Base-by-base conservation (phyloP, 805 yeast species). In the Candida stauntonica region DNA sequence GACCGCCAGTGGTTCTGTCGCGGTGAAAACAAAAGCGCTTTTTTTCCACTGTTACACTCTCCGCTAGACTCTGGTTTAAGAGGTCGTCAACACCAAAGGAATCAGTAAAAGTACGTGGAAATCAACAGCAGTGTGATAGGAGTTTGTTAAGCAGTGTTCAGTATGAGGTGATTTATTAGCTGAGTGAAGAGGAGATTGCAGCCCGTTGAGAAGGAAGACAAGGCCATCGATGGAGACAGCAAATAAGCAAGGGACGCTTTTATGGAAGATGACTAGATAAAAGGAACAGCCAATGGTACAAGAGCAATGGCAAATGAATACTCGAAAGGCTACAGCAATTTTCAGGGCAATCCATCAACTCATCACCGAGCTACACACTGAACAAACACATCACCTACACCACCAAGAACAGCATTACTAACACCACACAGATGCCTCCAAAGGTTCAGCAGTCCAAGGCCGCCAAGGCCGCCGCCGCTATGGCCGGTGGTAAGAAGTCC, bases 401-500 rank as follows among this genome's bases (percentile, higher is more conserved):
- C n/a, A 13, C 18, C 7, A 28, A 6, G 14, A 12, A 28, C n/a
- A 6, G 9, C 7, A 7, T n/a, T 48, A 54, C 57, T 51, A 52
- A 51, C 55, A 41, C 14, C 12, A 15, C 34, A 60, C 75, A 81
- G 73, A 87, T 91, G 97, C 96, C 97, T 75, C 96, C 96, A 80
- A 91, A 91, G 79, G 78, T 86, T 77, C 97, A 91, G 82, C 89
- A 87, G 75, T 84, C 96, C 67, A 91, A 91, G 80, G 97, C 97
- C 75, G 97, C 96, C 68, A 91, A 91, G 81, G 96, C 96, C 68
- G 97, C 98, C 67, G 98, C 98, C 79, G 98, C 97, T 73, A 79
- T 87, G 83, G 96, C 97, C 72, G 97, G 97, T 85, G 96, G 97
- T 83, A 89, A 89, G 86, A 88, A 91, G 70, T 87, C 96, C 75